phyloP scores from a whole-genome alignment of 805 yeast species.

The Yarrowia bubula region DNA sequence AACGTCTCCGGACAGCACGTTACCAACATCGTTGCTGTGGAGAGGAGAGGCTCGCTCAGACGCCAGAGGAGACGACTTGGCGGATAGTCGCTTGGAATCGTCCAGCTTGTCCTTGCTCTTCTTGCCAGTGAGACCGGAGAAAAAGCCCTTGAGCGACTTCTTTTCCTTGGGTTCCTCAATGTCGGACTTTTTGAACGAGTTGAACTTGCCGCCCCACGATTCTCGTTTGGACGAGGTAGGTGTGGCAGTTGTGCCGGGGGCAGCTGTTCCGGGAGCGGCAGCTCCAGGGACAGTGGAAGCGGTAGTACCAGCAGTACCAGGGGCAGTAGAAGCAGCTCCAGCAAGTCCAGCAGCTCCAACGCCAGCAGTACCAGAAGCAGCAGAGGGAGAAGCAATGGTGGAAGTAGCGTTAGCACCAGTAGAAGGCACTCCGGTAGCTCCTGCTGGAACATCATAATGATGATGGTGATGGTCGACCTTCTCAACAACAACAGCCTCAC shows the following conservation, averaged over 20 bases:
- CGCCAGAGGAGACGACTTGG: not conserved
- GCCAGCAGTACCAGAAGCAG: not conserved
- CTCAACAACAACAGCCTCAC: not conserved
- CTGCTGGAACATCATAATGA: not conserved
- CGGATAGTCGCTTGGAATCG: not conserved
- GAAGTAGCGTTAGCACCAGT: not conserved
- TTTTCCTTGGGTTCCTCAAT: conserved; percentile 1
- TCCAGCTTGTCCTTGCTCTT: not conserved
- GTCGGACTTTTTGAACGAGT: not conserved
- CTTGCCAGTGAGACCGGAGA: conserved; percentile 1
- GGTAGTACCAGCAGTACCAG: not conserved
- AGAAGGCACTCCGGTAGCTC: not conserved
- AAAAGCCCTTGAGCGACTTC: conserved; percentile 21
- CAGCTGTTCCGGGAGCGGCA: not conserved
- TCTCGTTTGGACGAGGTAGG: not conserved
- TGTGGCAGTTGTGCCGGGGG: not conserved
- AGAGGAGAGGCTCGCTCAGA: not conserved
- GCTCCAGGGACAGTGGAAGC: not conserved
- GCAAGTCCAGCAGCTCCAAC: not conserved
- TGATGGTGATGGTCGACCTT: not conserved
- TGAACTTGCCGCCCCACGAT: conserved; percentile 26
- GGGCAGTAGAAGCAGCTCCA: not conserved
- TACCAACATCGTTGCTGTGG: not conserved
- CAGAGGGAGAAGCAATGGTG: not conserved
- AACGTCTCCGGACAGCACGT: not conserved